Conservation (phyloP, 192 early-diverging fungal genomes). For the Backusella circina region DNA sequence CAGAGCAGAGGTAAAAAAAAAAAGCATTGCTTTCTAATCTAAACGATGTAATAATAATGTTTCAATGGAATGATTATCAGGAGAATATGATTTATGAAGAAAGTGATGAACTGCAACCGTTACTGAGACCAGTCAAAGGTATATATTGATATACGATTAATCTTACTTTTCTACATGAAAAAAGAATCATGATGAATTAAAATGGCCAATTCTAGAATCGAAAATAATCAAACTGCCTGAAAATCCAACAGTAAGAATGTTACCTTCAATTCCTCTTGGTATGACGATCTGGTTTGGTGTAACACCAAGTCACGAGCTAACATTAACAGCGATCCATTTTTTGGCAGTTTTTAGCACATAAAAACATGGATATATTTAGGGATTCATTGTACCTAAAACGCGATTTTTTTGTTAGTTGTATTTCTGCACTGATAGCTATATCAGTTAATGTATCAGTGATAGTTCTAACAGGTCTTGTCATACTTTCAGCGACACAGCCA, state of each 20-base stretch:
- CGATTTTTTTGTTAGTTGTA: constrained; percentile 25
- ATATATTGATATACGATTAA: too few species aligned
- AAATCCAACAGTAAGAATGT: background rate
- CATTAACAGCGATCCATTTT: constrained; percentile 25
- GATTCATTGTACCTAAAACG: background rate
- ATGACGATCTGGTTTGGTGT: constrained; percentile 30
- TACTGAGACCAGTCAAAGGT: too few species aligned
- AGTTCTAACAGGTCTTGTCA: constrained; percentile 45
- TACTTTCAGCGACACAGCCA: constrained; percentile 53
- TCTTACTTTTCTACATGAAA: too few species aligned
- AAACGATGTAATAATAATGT: too few species aligned
- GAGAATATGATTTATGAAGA: too few species aligned
- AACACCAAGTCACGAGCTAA: constrained; percentile 12
- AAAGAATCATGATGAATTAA: too few species aligned
- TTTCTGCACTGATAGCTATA: constrained; percentile 48
- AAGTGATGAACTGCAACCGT: too few species aligned
- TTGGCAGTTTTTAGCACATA: constrained; percentile 34
- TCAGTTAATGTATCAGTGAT: constrained; percentile 46
- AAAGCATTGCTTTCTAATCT: too few species aligned
- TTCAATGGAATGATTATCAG: too few species aligned
- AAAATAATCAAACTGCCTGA: background rate
- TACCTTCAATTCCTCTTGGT: background rate
- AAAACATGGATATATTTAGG: background rate
- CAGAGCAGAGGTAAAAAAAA: too few species aligned
- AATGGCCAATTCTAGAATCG: background rate